These are phyloP conservation scores for Leishmania amazonensis DNA, from an alignment of 208 protist species.

Conservation along the genomic window DNA sequence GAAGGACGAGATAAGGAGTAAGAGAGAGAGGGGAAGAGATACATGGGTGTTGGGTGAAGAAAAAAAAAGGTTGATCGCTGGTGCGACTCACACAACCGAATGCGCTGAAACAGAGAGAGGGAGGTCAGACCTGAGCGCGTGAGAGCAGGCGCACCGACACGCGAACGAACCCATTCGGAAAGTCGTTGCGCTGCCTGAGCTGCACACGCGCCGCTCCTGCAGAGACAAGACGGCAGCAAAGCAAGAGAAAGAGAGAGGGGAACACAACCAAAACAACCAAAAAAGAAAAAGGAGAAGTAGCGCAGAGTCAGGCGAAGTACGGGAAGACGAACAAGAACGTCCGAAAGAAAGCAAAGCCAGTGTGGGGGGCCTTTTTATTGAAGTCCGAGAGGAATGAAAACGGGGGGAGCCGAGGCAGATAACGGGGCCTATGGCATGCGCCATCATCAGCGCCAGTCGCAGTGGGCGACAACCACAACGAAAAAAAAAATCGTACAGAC, in stretches of 20 bases:
- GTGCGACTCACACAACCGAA: background rate
- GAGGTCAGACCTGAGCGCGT: background rate
- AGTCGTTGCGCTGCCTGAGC: background rate
- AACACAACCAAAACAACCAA: background rate
- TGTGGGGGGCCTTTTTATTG: background rate
- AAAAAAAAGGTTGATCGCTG: background rate
- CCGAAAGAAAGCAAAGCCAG: background rate
- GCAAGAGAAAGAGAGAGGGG: background rate
- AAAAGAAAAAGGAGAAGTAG: background rate
- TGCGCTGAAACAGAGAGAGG: background rate
- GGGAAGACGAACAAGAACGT: background rate
- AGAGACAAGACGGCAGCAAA: constrained; percentile 7
- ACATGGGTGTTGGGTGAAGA: background rate
- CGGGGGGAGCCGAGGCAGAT: background rate
- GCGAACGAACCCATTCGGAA: background rate
- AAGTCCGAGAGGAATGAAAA: background rate
- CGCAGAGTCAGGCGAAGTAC: background rate
- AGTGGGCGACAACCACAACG: background rate
- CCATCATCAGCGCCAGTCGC: background rate
- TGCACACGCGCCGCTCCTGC: background rate
- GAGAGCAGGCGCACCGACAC: background rate
- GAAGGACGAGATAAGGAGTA: background rate
- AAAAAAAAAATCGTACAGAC: background rate
- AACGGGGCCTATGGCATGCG: background rate
- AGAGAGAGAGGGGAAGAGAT: background rate